Base-by-base conservation (phyloP, 75 land plant genomes). In the Pinus albicaulis region DNA sequence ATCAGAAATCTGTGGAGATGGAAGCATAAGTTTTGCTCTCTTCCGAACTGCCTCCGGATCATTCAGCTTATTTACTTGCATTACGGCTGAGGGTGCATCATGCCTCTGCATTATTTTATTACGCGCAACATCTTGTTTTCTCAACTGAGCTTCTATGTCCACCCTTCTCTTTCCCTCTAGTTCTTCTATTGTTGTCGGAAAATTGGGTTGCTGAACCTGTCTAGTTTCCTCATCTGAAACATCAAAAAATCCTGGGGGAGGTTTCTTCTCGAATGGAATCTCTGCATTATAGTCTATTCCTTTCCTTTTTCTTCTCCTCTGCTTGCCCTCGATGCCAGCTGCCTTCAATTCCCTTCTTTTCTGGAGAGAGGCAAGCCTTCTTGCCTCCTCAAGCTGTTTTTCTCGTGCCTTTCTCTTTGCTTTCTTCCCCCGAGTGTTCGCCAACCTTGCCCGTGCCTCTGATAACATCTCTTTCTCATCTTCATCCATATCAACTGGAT, bases 381-480 rank as follows among this genome's bases (percentile, higher is more conserved):
- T 87, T 3, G 99, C 99, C 78, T 96, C 99, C 72, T 96, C 99
- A 56, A 96, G 88, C 84, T 96, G 99, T 52, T 96, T 96, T 80
- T 96, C 99, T 55, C 99, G 80, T 10, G 99, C 99, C 82, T 96
- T 96, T 62, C 99, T 86, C 81, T 96, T 96, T 61, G 99, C 99
- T 79, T 96, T 96, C 83, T 96, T 96, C 0, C 98, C 99, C 28
- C 98, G 83, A 1, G 99, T 96, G 70, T 96, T 96, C 6, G 99
- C 99, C 57, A 96, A 77, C n/a, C 99, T 82, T 44, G 99, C 99
- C 38, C 99, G 86, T 55, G 99, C 99, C 79, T 96, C 99, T 62
- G 98, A 96, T 72, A 96, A 92, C 99, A 96, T 94, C 77, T 96
- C 99, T 72, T 96, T 96, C 80, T 96, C 99, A 84, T 96, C 99